Percentiles rank a stretch among this genome's conserved stretches.
Evolutionary conservation across 2,329 filamentous ascomycete genomes (phyloP).

Genomic region (Aureobasidium musti): DNA sequence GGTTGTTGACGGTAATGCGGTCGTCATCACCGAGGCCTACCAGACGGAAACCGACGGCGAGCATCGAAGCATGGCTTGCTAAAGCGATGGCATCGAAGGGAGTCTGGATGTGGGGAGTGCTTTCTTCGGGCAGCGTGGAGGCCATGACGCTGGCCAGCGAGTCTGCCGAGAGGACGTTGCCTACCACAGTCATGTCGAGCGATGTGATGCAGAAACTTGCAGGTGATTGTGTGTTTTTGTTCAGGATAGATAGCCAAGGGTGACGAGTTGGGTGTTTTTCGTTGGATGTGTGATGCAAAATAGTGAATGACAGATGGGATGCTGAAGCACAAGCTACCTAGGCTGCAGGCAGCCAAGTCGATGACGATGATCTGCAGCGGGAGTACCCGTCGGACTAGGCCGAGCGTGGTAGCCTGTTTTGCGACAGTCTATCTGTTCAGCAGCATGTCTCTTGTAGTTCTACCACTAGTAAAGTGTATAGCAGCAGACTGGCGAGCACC

Average conservation of each 20-base stretch:
- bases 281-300: not conserved
- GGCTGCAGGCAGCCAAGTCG: not conserved
- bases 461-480: not conserved
- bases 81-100: slow-evolving; percentile 82
- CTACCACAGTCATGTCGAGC: slow-evolving; percentile 25
- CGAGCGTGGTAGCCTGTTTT: not conserved
- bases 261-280: not conserved
- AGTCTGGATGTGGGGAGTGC: slow-evolving; percentile 57
- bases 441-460: no score
- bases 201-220: not conserved
- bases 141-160: slow-evolving; percentile 50
- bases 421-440: no score
- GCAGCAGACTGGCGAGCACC: not conserved
- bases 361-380: slow-evolving; percentile 19
- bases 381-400: not conserved
- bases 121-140: slow-evolving; percentile 46
- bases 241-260: not conserved
- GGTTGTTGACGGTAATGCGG: slow-evolving; percentile 50
- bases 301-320: not conserved
- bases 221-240: not conserved
- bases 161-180: slow-evolving; percentile 49
- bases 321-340: not conserved
- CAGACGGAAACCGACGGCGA: slow-evolving; percentile 75
- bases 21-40: slow-evolving; percentile 84
- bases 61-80: slow-evolving; percentile 80